Percentiles rank a stretch among this genome's conserved stretches.
These are phyloP conservation scores for Ophiocordyceps camponoti-rufipedis DNA, from an alignment of 2,329 filamentous ascomycete genomes.

Conservation along the genomic window DNA sequence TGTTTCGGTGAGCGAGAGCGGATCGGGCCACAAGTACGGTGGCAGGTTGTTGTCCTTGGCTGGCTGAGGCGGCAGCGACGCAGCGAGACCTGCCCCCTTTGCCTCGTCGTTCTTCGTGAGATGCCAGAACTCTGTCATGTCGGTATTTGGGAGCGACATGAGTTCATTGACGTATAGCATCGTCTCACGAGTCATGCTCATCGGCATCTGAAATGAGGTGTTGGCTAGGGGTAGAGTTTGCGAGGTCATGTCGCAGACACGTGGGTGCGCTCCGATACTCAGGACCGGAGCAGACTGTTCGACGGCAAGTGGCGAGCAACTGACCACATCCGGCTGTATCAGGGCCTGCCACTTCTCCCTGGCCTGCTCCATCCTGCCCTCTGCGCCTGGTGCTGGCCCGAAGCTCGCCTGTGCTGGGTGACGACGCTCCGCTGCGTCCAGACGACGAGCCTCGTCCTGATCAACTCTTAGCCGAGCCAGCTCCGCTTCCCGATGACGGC, in stretches of 20 bases:
- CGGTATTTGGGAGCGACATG: conserved; percentile 18
- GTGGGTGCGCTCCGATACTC: background rate
- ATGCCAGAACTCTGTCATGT: conserved; percentile 16
- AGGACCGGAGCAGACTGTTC: background rate
- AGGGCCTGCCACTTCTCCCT: conserved; percentile 32
- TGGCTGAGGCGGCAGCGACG: conserved; percentile 6
- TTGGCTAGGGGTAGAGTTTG: background rate
- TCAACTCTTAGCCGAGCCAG: conserved; percentile 28
- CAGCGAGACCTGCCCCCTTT: background rate
- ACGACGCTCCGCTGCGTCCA: conserved; percentile 30
- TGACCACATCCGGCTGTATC: conserved; percentile 16
- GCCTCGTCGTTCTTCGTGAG: conserved; percentile 1
- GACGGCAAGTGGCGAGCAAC: background rate
- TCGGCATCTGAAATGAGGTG: background rate
- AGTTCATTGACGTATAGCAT: conserved; percentile 18
- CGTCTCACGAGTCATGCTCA: conserved; percentile 11
- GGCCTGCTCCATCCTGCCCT: conserved; percentile 24
- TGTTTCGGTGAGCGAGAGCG: conserved; percentile 11
- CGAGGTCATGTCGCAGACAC: background rate
- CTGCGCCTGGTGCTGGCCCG: conserved; percentile 26
- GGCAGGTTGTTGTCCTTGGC: conserved; percentile 16
- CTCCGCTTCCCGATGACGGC: conserved; percentile 31
- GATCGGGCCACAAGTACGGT: conserved; percentile 23
- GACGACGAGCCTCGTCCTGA: conserved; percentile 26
- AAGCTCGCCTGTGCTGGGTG: conserved; percentile 26